phyloP scores from a whole-genome alignment of 2,329 filamentous ascomycete genomes.

The Xylariaceae sp. region DNA sequence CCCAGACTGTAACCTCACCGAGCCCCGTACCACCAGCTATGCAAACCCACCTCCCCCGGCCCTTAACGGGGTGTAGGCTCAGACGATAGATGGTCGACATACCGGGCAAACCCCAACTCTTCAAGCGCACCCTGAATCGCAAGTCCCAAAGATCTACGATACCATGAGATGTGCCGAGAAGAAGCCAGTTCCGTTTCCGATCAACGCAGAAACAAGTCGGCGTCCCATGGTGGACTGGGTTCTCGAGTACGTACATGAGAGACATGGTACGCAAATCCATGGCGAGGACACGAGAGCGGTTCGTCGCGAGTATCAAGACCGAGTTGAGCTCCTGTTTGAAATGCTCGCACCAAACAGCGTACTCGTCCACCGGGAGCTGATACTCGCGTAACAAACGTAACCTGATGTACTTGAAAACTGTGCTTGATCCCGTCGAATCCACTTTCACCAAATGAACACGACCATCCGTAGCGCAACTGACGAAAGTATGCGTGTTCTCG shows the following conservation, averaged over 20 bases:
- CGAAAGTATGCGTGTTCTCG: conserved; percentile 88
- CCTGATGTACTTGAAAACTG: conserved; percentile 69
- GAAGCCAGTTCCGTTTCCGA: conserved; percentile 79
- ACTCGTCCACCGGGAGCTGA: conserved; percentile 66
- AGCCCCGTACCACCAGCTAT: conserved; percentile 81
- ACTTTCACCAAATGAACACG: conserved; percentile 86
- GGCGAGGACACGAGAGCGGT: conserved; percentile 73
- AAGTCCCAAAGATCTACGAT: conserved; percentile 94
- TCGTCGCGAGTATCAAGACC: conserved; percentile 81
- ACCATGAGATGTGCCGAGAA: conserved; percentile 87
- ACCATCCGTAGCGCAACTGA: conserved; percentile 85
- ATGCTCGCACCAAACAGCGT: conserved; percentile 87
- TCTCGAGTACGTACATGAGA: conserved; percentile 72
- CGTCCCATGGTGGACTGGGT: conserved; percentile 85
- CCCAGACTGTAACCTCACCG: conserved; percentile 92
- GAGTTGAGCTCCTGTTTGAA: conserved; percentile 78
- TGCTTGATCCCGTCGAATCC: conserved; percentile 43
- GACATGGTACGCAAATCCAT: conserved; percentile 85
- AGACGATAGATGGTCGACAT: conserved; percentile 76
- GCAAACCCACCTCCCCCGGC: conserved; percentile 78
- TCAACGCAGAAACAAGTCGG: conserved; percentile 90
- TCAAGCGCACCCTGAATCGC: conserved; percentile 83
- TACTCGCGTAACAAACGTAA: conserved; percentile 73
- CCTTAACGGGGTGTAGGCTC: conserved; percentile 70
- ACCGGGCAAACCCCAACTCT: conserved; percentile 81